These are phyloP conservation scores for Alternaria sp. DNA, from an alignment of 2,329 filamentous ascomycete genomes.

Conservation along the genomic window DNA sequence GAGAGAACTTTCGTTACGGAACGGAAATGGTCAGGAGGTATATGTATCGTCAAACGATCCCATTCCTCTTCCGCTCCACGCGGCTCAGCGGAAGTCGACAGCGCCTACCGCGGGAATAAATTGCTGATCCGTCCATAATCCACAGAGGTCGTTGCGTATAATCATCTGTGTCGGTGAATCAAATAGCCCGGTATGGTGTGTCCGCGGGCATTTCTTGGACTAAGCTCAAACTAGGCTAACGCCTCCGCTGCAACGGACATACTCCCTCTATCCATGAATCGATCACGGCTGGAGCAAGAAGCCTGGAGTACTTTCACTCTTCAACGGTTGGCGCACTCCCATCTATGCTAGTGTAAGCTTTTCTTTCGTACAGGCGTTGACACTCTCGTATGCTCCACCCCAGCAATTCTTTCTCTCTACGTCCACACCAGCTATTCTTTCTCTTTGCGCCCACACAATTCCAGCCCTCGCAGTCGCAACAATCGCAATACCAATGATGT, in stretches of 20 bases:
- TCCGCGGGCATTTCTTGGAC: too few relatives aligned
- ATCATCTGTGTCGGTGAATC: neutral
- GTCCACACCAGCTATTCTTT: too few relatives aligned
- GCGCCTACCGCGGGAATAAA: neutral
- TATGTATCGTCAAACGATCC: neutral
- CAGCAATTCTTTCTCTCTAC: too few relatives aligned
- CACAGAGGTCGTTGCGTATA: neutral
- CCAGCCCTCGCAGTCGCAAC: neutral
- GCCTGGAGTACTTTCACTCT: neutral
- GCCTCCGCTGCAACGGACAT: too few relatives aligned
- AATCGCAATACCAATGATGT: neutral
- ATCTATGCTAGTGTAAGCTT: neutral
- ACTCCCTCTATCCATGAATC: neutral
- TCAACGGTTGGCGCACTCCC: neutral
- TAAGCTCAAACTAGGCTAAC: too few relatives aligned
- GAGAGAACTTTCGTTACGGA: neutral
- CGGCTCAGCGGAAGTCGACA: neutral
- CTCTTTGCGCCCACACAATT: neutral
- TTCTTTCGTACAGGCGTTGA: neutral
- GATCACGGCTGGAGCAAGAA: neutral
- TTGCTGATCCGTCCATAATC: neutral
- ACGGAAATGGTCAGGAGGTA: neutral
- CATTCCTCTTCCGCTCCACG: neutral
- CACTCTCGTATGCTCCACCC: neutral
- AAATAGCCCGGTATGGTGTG: too few relatives aligned